phyloP scores from a whole-genome alignment of 1,139 yeast genomes.

The Magnusiomyces ingens region DNA sequence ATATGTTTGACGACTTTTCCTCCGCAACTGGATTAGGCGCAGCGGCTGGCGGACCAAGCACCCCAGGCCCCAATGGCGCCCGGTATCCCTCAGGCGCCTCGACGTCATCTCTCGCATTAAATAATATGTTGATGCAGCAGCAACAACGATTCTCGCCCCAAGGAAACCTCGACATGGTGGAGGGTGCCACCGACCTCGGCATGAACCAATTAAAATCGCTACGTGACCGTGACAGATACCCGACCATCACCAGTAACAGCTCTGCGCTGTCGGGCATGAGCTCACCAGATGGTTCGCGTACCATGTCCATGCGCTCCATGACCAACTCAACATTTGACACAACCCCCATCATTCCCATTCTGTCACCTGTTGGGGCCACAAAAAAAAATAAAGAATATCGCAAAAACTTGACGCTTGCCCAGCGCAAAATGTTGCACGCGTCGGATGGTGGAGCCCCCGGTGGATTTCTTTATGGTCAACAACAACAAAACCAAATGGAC shows the following conservation, averaged over 20 bases:
- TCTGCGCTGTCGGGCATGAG: neutral
- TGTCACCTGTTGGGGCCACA: neutral
- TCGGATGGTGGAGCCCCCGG: too few species aligned
- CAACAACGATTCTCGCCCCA: too few species aligned
- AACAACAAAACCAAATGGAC: too few species aligned
- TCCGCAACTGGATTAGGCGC: neutral
- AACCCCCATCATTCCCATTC: slow-evolving; percentile 3
- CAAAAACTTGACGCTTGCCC: neutral
- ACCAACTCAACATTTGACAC: slow-evolving; percentile 4
- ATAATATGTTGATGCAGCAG: too few species aligned
- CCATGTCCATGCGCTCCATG: slow-evolving; percentile 3
- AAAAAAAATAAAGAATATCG: slow-evolving; percentile 1
- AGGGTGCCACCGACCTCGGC: slow-evolving; percentile 1
- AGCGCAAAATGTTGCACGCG: neutral
- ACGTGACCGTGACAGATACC: slow-evolving; percentile 2
- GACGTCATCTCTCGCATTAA: too few species aligned
- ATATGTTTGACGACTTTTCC: slow-evolving; percentile 1
- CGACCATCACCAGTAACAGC: neutral
- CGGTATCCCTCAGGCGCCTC: too few species aligned
- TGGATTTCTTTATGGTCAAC: too few species aligned
- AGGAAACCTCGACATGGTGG: neutral
- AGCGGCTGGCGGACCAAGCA: too few species aligned
- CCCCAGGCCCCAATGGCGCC: too few species aligned
- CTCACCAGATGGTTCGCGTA: neutral
- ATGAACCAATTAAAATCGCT: slow-evolving; percentile 3